Evolutionary conservation across 2,329 filamentous ascomycete genomes (phyloP), one percentile per base, ranked within the genome.

Genomic region (Diplodia seriata): DNA sequence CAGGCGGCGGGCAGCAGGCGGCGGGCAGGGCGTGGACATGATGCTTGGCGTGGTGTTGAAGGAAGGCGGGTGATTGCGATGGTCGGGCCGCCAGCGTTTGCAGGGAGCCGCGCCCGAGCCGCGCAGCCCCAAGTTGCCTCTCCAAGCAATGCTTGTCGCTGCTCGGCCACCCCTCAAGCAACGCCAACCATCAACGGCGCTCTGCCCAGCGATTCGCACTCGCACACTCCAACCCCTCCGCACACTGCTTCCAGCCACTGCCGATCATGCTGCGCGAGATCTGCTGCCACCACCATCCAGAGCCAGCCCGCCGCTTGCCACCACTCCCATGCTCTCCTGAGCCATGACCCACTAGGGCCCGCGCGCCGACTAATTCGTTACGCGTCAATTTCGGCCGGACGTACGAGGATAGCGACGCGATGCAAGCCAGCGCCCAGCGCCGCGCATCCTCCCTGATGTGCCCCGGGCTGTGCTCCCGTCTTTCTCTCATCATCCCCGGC

Each of bases 351-450:
- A 68, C 66, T 51, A 18, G 20, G 50, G 66, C 50, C 57, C 50
- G 57, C 66, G 66, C 66, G 36, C 66, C 57, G 57, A 68, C 57
- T 18, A 51, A 56, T 53, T 51, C 38, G 57, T 68, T 54, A 68
- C 66, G 66, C 66, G 66, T 68, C 66, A 68, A 68, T 68, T 68
- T 68, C 66, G 66, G 66, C 55, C 56, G 43, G 33, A 57, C 55
- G 54, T 50, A 51, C 43, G 33, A 31, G 64, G 40, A 54, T 20
- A 49, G 36, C 51, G 63, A 56, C 31, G 20, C 54, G 23, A 33
- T 43, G 53, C 51, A 31, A 29, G 38, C 31, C 51, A 33, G 33
- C 36, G 61, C 33, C 61, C 53, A 54, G 49, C 49, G 14, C 61
- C 47, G 51, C 36, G 26, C 23, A 65, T 54, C 49, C 62, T 59